phyloP scores from a whole-genome alignment of 2,329 filamentous ascomycete species.

The Cercospora janseana region DNA sequence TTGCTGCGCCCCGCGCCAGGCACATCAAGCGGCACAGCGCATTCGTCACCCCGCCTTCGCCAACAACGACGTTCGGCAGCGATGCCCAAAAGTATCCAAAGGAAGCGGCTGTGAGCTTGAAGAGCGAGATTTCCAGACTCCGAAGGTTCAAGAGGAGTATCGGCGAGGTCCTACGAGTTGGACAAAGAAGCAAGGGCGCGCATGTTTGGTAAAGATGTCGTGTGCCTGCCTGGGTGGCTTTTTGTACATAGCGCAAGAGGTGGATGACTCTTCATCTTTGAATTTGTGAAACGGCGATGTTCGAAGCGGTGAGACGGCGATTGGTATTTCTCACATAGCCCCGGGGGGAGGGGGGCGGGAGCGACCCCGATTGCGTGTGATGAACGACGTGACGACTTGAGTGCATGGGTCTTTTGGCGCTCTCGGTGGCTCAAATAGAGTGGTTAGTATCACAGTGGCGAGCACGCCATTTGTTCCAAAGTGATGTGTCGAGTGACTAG shows the following conservation, averaged over 20 bases:
- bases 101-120: conserved; percentile 16
- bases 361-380: not conserved
- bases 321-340: not conserved
- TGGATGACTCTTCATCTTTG: no score
- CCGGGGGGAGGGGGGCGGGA: no score
- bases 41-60: conserved; percentile 11
- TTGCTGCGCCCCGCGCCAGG: not conserved
- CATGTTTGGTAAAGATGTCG: conserved; percentile 11
- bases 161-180: conserved; percentile 15
- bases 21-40: conserved; percentile 1
- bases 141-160: conserved; percentile 20
- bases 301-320: not conserved
- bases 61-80: not conserved
- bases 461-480: not conserved
- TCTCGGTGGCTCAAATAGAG: not conserved
- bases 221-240: no score
- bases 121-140: conserved; percentile 13
- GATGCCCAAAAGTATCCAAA: not conserved
- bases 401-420: conserved; percentile 1
- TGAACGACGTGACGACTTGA: not conserved
- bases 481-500: not conserved
- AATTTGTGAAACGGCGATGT: not conserved
- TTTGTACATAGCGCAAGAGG: no score
- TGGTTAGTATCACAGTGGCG: not conserved
- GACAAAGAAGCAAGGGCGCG: conserved; percentile 3